Percentiles rank a stretch among this genome's conserved stretches.
phyloP scores from a whole-genome alignment of 371 early-diverging fungal species.

The Fennellomyces sp. region DNA sequence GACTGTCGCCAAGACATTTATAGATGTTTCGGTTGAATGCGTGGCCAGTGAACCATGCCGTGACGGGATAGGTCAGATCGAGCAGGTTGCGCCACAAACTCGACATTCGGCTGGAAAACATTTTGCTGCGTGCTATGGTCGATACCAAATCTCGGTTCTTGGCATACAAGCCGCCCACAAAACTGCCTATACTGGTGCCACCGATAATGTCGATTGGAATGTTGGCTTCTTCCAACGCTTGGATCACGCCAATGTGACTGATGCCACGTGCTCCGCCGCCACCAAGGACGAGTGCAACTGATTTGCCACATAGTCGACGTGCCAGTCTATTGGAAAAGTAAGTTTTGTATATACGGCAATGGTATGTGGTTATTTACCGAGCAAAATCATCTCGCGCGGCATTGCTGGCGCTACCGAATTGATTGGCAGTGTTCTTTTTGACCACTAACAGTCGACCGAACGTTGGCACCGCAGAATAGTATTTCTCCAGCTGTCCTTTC shows the following conservation, averaged over 20 bases:
- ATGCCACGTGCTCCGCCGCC: constrained; percentile 99
- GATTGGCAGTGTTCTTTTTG: constrained; percentile 27
- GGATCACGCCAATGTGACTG: constrained; percentile 95
- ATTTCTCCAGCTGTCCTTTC: constrained; percentile 71
- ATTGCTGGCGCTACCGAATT: constrained; percentile 26
- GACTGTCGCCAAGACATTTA: constrained; percentile 91
- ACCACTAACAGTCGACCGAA: constrained; percentile 37
- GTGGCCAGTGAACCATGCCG: constrained; percentile 91
- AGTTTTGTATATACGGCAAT: not conserved
- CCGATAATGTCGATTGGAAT: constrained; percentile 99
- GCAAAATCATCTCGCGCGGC: constrained; percentile 69
- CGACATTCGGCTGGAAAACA: constrained; percentile 83
- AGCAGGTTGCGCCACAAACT: constrained; percentile 89
- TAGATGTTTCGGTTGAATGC: constrained; percentile 96
- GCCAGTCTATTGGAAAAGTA: constrained; percentile 72
- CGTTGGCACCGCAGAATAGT: constrained; percentile 56
- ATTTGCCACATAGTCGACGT: constrained; percentile 90
- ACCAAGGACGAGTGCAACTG: constrained; percentile 98
- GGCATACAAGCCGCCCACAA: constrained; percentile 97
- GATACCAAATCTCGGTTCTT: constrained; percentile 86
- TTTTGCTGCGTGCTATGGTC: constrained; percentile 85
- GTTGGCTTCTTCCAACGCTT: constrained; percentile 97
- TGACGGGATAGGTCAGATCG: constrained; percentile 97
- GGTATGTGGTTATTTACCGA: constrained; percentile 19
- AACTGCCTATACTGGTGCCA: constrained; percentile 98